phyloP scores from a whole-genome alignment of 2,329 filamentous ascomycete species.

The Trichoderma koningii region DNA sequence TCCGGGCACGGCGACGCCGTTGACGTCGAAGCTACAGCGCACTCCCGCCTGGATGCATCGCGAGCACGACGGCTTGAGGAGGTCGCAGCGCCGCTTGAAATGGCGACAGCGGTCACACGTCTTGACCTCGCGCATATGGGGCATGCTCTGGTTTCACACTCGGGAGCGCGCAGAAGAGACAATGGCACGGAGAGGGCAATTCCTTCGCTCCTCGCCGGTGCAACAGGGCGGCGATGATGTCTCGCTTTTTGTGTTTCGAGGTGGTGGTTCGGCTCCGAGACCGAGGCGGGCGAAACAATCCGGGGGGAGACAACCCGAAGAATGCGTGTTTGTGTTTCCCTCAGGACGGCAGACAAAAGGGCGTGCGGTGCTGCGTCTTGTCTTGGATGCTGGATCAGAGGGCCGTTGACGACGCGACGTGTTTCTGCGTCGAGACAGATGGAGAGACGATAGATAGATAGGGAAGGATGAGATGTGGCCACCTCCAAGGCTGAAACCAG shows the following conservation, averaged over 20 bases:
- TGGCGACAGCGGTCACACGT: constrained; percentile 43
- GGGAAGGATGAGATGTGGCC: neutral
- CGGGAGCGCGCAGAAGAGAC: neutral
- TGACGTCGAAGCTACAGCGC: constrained; percentile 39
- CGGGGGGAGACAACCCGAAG: neutral
- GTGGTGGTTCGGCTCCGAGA: neutral
- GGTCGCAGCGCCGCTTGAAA: constrained; percentile 43
- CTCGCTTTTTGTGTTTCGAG: neutral
- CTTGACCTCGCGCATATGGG: constrained; percentile 40
- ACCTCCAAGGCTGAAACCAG: constrained; percentile 21
- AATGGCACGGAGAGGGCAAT: neutral
- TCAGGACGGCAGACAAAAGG: neutral
- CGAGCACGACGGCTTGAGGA: constrained; percentile 41
- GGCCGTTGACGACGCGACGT: constrained; percentile 14
- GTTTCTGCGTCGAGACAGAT: neutral
- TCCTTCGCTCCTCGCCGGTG: neutral
- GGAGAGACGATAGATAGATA: too few species aligned
- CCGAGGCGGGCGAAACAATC: neutral
- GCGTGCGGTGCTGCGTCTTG: constrained; percentile 6
- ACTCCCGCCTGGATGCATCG: constrained; percentile 40
- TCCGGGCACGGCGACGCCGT: constrained; percentile 29
- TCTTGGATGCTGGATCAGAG: constrained; percentile 19
- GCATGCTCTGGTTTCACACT: constrained; percentile 21
- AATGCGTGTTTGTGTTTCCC: neutral
- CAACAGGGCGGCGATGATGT: constrained; percentile 14